Evolutionary conservation across 164 flowering plant species (phyloP), one percentile per base, ranked within the genome.

Genomic region (Echeveria elegans): DNA sequence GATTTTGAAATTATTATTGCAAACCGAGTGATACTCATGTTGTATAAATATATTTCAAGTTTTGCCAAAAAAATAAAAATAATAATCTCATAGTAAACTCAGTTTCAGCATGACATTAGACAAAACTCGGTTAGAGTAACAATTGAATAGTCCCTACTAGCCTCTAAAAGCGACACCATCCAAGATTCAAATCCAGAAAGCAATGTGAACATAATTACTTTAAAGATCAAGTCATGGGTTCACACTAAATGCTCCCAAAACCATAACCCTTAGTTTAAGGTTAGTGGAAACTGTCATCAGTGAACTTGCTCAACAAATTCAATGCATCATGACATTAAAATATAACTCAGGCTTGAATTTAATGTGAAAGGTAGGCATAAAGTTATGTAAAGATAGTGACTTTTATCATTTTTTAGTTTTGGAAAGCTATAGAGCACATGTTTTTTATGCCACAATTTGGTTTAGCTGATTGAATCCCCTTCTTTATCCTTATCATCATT

Each of bases 401-500:
- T 23, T 28, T 56, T 11, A n/a, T 56, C 61, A 56, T 28, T 56
- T 15, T 23, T 56, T 11, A 14, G 26, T 6, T 10, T 10, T 56
- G 32, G 61, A 56, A 56, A 56, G 32, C 18, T 56, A 56, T 26
- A 26, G 18, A 56, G 32, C 61, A 56, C 61, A 56, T 56, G 61
- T 56, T 56, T 1, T 10, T 11, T 4, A 28, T 56, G 32, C n/a
- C 56, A 50, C 5, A 50, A n/a, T 26, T 50, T 50, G 56, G 32
- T 23, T 53, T 53, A 56, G 7, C 32, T 19, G 26, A 26, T 56
- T 56, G 0, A 7, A 19, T 26, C 26, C 14, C 31, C 61, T 2
- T 26, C 61, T 56, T 26, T 56, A 29, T 28, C 3, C 6, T 29
- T 56, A 56, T 56, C 61, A 56, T 56, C 61, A 56, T 56, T 12